Evolutionary conservation across 257 asterid genomes (phyloP).

Genomic region (Ehretia macrophylla): DNA sequence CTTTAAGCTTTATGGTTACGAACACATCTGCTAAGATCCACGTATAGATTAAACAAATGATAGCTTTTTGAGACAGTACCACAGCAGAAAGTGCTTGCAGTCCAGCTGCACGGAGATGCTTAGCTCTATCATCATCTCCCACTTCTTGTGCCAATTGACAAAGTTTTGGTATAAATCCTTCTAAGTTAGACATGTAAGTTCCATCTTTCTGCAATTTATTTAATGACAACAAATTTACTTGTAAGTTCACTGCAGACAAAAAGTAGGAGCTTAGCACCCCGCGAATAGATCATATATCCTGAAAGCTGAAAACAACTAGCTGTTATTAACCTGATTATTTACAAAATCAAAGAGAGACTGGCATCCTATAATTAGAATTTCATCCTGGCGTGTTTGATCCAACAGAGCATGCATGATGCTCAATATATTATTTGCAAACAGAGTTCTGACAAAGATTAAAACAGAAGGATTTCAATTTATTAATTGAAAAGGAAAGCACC

Average conservation of each 20-base stretch:
- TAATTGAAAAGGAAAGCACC: neutral
- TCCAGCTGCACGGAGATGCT: constrained; percentile 57
- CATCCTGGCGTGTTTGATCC: constrained; percentile 84
- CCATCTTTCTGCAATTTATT: constrained; percentile 64
- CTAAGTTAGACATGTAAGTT: constrained; percentile 81
- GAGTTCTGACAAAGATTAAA: constrained; percentile 56
- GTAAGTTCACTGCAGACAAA: neutral
- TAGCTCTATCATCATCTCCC: constrained; percentile 70
- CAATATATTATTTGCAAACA: constrained; percentile 82
- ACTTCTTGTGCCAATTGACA: constrained; percentile 91
- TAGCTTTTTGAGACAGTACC: constrained; percentile 38
- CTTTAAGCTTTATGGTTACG: no score
- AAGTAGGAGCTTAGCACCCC: neutral
- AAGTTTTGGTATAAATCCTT: constrained; percentile 80
- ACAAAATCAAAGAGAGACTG: constrained; percentile 87
- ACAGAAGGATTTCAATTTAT: constrained; percentile 5
- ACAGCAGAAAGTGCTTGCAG: constrained; percentile 84
- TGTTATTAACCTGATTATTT: constrained; percentile 77
- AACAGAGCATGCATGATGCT: constrained; percentile 66
- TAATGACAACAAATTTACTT: neutral
- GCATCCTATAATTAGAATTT: constrained; percentile 75
- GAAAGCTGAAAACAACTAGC: constrained; percentile 8
- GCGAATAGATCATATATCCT: constrained; percentile 1
- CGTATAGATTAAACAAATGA: neutral
- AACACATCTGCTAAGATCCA: no score